These are phyloP conservation scores for Funneliformis caledonium DNA, from an alignment of 371 early-diverging fungal species.

Conservation along the genomic window DNA sequence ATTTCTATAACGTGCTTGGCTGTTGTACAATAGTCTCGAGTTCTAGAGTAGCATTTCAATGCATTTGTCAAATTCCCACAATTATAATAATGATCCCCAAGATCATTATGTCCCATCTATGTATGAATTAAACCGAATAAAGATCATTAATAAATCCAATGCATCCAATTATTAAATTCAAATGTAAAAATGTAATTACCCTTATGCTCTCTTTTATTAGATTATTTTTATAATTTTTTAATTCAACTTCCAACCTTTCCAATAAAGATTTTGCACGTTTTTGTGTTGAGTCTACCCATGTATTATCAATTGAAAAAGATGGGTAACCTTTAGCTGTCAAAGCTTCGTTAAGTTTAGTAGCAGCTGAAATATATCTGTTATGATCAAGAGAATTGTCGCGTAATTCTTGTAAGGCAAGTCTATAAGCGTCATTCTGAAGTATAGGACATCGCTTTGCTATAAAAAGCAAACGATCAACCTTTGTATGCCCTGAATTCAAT, in stretches of 20 bases:
- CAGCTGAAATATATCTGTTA: slow-evolving; percentile 54
- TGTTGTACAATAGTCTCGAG: slow-evolving; percentile 80
- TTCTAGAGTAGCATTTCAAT: slow-evolving; percentile 68
- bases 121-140: background rate
- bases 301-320: slow-evolving; percentile 48
- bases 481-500: slow-evolving; percentile 60
- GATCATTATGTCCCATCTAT: slow-evolving; percentile 73
- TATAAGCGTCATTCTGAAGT: slow-evolving; percentile 70
- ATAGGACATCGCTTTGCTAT: slow-evolving; percentile 76
- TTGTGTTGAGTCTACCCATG: slow-evolving; percentile 69
- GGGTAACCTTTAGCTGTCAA: slow-evolving; percentile 49
- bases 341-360: slow-evolving; percentile 59
- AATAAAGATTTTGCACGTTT: slow-evolving; percentile 51
- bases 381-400: slow-evolving; percentile 58
- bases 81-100: slow-evolving; percentile 76
- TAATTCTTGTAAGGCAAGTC: slow-evolving; percentile 65
- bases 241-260: slow-evolving; percentile 72
- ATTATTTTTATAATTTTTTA: slow-evolving; percentile 73
- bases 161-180: background rate
- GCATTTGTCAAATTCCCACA: slow-evolving; percentile 74
- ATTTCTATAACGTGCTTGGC: slow-evolving; percentile 76
- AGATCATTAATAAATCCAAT: background rate
- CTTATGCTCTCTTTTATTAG: slow-evolving; percentile 82
- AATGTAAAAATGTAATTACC: slow-evolving; percentile 51
- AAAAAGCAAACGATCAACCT: slow-evolving; percentile 72